Evolutionary conservation across 495 filamentous ascomycete species (phyloP).

Genomic region (Penicillium cinerascens): DNA sequence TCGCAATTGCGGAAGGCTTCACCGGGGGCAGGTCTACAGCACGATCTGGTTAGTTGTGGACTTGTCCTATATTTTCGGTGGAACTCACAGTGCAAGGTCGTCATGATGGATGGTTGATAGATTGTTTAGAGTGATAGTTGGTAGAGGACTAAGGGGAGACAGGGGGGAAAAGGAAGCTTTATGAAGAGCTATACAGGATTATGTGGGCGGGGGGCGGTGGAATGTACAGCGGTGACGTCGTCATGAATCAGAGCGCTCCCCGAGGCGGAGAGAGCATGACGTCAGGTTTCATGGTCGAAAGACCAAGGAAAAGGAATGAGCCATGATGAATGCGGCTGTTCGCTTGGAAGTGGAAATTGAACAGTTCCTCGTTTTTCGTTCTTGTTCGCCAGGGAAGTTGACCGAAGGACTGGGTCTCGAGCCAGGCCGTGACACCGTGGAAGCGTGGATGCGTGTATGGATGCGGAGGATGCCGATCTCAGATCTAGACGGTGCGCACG

Average conservation of each 20-base stretch:
- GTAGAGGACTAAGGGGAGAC: background rate
- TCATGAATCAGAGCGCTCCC: constrained; percentile 42
- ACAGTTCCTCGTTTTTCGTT: background rate
- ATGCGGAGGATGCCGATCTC: background rate
- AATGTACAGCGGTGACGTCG: constrained; percentile 34
- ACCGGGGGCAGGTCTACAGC: constrained; percentile 81
- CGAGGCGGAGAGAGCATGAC: constrained; percentile 24
- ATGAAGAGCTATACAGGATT: constrained; percentile 7
- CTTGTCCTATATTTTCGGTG: background rate
- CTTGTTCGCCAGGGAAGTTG: background rate
- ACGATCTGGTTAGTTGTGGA: constrained; percentile 1
- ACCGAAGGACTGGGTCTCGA: background rate
- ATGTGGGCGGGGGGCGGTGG: no score
- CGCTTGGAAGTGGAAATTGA: background rate
- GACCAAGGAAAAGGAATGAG: background rate
- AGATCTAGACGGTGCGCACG: constrained; percentile 6
- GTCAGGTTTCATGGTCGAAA: constrained; percentile 12
- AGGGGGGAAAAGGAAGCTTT: constrained; percentile 7
- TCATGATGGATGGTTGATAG: constrained; percentile 42
- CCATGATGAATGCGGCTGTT: background rate
- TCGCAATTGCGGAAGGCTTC: constrained; percentile 95
- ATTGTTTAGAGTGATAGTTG: background rate
- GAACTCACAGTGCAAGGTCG: constrained; percentile 62
- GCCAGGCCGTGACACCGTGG: background rate
- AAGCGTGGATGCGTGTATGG: background rate